Percentiles rank a stretch among this genome's conserved stretches.
phyloP scores from a whole-genome alignment of 345 rosid species.

The Hirschfeldia incana region DNA sequence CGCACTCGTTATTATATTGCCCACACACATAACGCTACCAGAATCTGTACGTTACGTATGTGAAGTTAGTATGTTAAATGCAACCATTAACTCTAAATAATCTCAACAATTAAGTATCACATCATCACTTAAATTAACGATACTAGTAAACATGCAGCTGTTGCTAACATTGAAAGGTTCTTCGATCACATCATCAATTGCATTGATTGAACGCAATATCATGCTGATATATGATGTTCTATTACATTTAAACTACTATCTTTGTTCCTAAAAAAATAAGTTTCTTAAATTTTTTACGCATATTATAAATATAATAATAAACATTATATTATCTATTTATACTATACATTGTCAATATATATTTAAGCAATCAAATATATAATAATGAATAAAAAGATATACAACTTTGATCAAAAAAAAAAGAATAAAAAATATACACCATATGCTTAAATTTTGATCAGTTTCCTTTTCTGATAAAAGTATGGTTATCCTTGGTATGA shows the following conservation, averaged over 20 bases:
- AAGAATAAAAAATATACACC: not conserved
- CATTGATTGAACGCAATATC: not conserved
- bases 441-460: not conserved
- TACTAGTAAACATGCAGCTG: conserved; percentile 1
- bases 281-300: not conserved
- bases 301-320: too few species aligned
- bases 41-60: conserved; percentile 11
- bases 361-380: too few species aligned
- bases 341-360: too few species aligned
- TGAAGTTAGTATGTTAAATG: conserved; percentile 22
- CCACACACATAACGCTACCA: conserved; percentile 2
- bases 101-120: not conserved
- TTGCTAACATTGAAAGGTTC: not conserved
- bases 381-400: too few species aligned
- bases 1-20: conserved; percentile 4
- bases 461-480: not conserved
- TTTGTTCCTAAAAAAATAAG: not conserved
- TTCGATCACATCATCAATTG: conserved; percentile 2
- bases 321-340: too few species aligned
- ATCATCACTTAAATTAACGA: not conserved
- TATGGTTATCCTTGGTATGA: conserved; percentile 25
- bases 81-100: conserved; percentile 7
- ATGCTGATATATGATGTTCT: not conserved
- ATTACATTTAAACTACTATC: not conserved
- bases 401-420: too few species aligned